Base-by-base conservation (phyloP, 2,329 filamentous ascomycete genomes). In the Aspergillus sergii region DNA sequence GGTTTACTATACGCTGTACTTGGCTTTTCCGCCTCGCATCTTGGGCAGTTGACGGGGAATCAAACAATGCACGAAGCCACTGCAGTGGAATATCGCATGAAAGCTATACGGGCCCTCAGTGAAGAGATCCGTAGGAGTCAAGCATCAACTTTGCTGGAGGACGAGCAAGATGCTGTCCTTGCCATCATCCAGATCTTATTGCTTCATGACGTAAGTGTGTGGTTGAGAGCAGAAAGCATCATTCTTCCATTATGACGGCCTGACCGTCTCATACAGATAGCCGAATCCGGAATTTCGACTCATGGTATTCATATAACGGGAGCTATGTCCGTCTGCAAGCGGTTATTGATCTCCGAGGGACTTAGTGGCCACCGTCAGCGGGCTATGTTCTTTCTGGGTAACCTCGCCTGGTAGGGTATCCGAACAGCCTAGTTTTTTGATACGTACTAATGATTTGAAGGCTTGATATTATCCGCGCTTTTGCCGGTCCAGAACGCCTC, bases 261-360 rank as follows among this genome's bases (percentile, higher is more conserved):
- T 65, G 23, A 66, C 46, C 16, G 28, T 41, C 16, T 14, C 19
- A 5, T 28, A 8, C 62, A 76, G 74, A 75, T 76, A 23, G 69
- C 64, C n/a, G 74, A 75, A 63, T 67, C 73, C 1, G 73, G 74
- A 11, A 68, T 75, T 9, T 76, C 74, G 4, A 68, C 64, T 1
- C 73, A 75, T 46, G 74, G 74, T 1, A 72, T 70, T 43, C 74
- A 75, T 56, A 75, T 75, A 12, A 74, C 73, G 2, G 73, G 73
- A 8, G 73, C 73, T 1, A 68, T 76, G 66, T 76, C 74, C 1
- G 73, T 76, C 16, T 75, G 73, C 56, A 73, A 71, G 39, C 69
- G 70, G 11, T 53, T 75, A 9, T 61, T 68, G 23, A 64, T 74
- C 8, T 61, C 65, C 9, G 68, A 73, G 30, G 65, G 58, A 9